phyloP scores from a whole-genome alignment of 1,284 basidiomycete genomes.

The Ustilago lituana region DNA sequence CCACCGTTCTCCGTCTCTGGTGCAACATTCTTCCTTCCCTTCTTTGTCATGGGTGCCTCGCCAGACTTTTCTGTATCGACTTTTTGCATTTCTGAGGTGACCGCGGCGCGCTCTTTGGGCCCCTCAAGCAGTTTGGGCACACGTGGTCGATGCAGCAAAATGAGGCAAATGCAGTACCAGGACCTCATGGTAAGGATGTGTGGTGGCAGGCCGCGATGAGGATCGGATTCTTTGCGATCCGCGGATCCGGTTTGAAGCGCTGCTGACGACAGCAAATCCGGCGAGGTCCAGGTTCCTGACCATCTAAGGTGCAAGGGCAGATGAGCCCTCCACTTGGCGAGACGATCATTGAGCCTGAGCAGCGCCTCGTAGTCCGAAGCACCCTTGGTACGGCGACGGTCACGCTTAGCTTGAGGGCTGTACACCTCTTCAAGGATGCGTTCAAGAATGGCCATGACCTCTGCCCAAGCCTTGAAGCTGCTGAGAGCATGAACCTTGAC shows the following conservation, averaged over 20 bases:
- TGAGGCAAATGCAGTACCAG: slow-evolving; percentile 53
- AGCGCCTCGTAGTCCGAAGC: slow-evolving; percentile 36
- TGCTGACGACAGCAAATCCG: slow-evolving; percentile 8
- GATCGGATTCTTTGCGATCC: slow-evolving; percentile 20
- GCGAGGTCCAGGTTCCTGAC: slow-evolving; percentile 38
- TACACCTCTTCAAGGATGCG: slow-evolving; percentile 48
- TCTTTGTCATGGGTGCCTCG: background rate
- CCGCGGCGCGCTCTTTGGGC: slow-evolving; percentile 1
- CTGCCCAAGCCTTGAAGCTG: slow-evolving; percentile 47
- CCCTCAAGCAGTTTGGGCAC: slow-evolving; percentile 34
- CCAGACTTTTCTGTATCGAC: background rate
- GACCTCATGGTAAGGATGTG: slow-evolving; percentile 49
- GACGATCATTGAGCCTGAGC: slow-evolving; percentile 18
- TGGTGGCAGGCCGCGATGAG: slow-evolving; percentile 38
- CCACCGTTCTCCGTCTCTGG: background rate
- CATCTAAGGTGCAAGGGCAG: slow-evolving; percentile 38
- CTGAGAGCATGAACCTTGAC: slow-evolving; percentile 48
- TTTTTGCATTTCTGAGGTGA: slow-evolving; percentile 1
- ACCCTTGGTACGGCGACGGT: slow-evolving; percentile 30
- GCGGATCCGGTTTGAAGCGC: background rate
- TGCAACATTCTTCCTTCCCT: background rate
- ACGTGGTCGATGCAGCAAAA: slow-evolving; percentile 45
- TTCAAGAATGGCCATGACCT: slow-evolving; percentile 52
- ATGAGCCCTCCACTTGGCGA: slow-evolving; percentile 30
- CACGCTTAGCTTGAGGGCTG: slow-evolving; percentile 44